Evolutionary conservation across 164 flowering plant genomes (phyloP).

Genomic region (Houttuynia cordata): DNA sequence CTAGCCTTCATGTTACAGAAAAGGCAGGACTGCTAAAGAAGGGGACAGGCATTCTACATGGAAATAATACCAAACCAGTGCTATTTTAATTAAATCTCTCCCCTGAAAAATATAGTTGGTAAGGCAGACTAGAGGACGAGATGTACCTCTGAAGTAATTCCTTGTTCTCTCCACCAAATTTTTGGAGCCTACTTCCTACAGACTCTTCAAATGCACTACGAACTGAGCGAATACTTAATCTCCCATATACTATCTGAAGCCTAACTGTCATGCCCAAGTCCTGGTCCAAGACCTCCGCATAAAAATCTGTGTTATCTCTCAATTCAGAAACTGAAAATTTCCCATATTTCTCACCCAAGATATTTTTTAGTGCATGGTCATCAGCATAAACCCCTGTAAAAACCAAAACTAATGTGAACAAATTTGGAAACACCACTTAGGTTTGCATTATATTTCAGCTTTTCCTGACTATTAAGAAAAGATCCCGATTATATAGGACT

Average conservation of each 20-base stretch:
- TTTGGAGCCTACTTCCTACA: slow-evolving; percentile 72
- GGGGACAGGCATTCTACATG: no score
- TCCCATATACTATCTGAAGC: slow-evolving; percentile 80
- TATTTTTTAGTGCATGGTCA: slow-evolving; percentile 39
- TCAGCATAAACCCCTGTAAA: slow-evolving; percentile 88
- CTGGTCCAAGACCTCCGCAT: slow-evolving; percentile 48
- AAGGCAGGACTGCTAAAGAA: no score
- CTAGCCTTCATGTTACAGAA: no score
- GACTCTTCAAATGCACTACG: slow-evolving; percentile 93
- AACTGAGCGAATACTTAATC: slow-evolving; percentile 73
- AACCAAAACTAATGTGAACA: not conserved
- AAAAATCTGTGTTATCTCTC: slow-evolving; percentile 37
- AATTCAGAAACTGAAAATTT: slow-evolving; percentile 34
- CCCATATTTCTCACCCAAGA: slow-evolving; percentile 54
- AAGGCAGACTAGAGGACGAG: not conserved
- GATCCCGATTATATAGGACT: no score
- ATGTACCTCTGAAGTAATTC: slow-evolving; percentile 85
- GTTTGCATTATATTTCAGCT: not conserved
- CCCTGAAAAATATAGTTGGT: not conserved
- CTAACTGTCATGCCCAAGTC: slow-evolving; percentile 73
- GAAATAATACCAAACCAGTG: no score
- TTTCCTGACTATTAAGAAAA: no score
- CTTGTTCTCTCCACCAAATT: slow-evolving; percentile 70
- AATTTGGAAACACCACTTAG: not conserved
- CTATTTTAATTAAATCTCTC: no score